phyloP scores from a whole-genome alignment of 2,329 filamentous ascomycete genomes.

The Colletotrichum cereale region DNA sequence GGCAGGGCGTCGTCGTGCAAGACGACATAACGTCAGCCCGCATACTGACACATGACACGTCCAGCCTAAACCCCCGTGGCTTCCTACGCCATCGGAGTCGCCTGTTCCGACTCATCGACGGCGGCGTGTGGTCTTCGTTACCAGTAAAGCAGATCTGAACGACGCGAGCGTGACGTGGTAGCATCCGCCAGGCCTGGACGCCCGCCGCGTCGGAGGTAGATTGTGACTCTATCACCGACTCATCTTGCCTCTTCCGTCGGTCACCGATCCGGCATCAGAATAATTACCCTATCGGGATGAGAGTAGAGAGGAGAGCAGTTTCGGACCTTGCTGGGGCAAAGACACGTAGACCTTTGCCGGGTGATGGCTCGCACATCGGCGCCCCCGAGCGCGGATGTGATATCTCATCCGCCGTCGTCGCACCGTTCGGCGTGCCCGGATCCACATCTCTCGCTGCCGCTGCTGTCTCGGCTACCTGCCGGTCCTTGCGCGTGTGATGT shows the following conservation, averaged over 20 bases:
- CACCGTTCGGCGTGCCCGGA: neutral
- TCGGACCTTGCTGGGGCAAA: neutral
- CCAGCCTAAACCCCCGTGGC: neutral
- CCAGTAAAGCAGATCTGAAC: neutral
- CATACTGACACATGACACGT: conserved; percentile 17
- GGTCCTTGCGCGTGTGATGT: neutral
- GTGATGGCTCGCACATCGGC: neutral
- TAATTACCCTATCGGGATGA: neutral
- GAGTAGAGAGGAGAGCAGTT: neutral
- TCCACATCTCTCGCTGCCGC: neutral
- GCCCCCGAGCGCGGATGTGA: neutral
- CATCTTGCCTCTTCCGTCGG: neutral
- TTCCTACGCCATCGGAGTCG: neutral
- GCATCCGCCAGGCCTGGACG: neutral
- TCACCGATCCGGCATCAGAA: neutral
- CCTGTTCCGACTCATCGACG: neutral
- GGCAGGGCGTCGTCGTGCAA: conserved; percentile 9
- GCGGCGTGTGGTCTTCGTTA: neutral
- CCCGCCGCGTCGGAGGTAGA: conserved; percentile 15
- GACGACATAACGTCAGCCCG: neutral
- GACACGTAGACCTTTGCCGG: neutral
- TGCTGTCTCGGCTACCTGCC: conserved; percentile 23
- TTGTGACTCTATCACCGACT: neutral
- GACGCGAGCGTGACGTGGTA: neutral
- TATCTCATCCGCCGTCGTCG: neutral